A percentile compares a stretch with the other conserved stretches of the same genome.
These are phyloP conservation scores for Gossypium raimondii DNA, from an alignment of 345 rosid species.

Conservation along the genomic window DNA sequence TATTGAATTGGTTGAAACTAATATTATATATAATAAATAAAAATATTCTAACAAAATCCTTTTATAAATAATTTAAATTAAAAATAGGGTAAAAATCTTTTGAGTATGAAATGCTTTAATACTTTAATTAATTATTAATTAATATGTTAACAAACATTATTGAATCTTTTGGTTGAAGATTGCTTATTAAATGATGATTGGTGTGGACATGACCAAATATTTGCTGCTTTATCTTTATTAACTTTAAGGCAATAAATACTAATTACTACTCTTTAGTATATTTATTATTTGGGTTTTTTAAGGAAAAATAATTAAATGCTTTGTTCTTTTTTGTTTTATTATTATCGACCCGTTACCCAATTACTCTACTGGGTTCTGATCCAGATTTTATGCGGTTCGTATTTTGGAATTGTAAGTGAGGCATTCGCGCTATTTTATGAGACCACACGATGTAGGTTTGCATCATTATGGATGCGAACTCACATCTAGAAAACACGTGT, in stretches of 20 bases:
- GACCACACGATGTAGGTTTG: no score
- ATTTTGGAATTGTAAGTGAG: fast-evolving
- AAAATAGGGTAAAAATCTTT: neutral
- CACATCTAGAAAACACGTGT: no score
- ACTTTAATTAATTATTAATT: neutral
- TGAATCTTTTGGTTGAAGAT: slow-evolving; percentile 7
- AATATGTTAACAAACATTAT: neutral
- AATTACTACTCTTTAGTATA: neutral
- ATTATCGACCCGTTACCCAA: fast-evolving
- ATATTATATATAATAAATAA: no score
- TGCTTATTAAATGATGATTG: neutral
- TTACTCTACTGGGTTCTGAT: fast-evolving
- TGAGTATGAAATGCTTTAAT: neutral
- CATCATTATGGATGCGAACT: fast-evolving
- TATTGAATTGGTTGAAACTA: neutral
- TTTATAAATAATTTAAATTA: neutral
- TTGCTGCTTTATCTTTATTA: slow-evolving; percentile 15
- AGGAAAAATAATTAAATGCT: neutral
- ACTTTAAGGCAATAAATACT: slow-evolving; percentile 16
- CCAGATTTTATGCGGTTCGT: fast-evolving
- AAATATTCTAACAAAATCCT: neutral
- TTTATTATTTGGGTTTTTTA: neutral
- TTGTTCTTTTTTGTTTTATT: neutral
- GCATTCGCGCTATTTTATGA: fast-evolving
- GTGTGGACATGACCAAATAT: neutral